Conservation (phyloP, 1,139 yeast species). For the Magnusiomyces tetraspermus region DNA sequence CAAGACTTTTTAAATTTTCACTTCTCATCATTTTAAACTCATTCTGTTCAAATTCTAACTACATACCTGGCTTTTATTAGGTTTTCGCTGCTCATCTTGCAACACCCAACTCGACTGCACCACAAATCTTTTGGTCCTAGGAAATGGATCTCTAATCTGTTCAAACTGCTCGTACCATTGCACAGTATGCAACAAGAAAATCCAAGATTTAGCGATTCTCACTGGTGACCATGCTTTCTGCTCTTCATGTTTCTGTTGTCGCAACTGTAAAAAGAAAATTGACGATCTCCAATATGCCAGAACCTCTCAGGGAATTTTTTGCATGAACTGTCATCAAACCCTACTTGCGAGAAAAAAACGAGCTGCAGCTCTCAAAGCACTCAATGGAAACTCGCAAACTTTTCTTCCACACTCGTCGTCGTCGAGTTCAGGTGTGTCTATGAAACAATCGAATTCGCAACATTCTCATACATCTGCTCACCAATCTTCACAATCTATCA, state of each 20-base stretch:
- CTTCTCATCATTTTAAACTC: too few relatives aligned
- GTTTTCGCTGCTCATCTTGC: slow-evolving; percentile 80
- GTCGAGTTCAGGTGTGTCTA: neutral
- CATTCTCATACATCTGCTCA: neutral
- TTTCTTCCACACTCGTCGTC: neutral
- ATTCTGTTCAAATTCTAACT: too few relatives aligned
- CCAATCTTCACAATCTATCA: neutral
- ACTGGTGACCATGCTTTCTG: slow-evolving; percentile 94
- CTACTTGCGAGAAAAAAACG: slow-evolving; percentile 53
- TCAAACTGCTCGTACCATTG: slow-evolving; percentile 90
- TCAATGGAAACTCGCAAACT: neutral
- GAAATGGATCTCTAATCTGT: slow-evolving; percentile 87
- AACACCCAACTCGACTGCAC: slow-evolving; percentile 68
- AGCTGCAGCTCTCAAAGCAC: slow-evolving; percentile 6
- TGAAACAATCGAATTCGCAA: neutral
- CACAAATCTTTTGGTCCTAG: slow-evolving; percentile 80
- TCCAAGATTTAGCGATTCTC: slow-evolving; percentile 89
- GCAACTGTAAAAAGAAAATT: slow-evolving; percentile 78
- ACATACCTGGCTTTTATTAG: slow-evolving; percentile 11
- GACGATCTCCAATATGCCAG: slow-evolving; percentile 88
- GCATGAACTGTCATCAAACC: slow-evolving; percentile 88
- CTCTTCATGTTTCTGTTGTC: slow-evolving; percentile 80
- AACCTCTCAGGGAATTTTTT: slow-evolving; percentile 86
- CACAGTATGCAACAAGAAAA: slow-evolving; percentile 77
- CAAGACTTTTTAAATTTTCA: too few relatives aligned